These are phyloP conservation scores for Hyphopichia khmerensis DNA, from an alignment of 1,139 yeast species.

Conservation along the genomic window DNA sequence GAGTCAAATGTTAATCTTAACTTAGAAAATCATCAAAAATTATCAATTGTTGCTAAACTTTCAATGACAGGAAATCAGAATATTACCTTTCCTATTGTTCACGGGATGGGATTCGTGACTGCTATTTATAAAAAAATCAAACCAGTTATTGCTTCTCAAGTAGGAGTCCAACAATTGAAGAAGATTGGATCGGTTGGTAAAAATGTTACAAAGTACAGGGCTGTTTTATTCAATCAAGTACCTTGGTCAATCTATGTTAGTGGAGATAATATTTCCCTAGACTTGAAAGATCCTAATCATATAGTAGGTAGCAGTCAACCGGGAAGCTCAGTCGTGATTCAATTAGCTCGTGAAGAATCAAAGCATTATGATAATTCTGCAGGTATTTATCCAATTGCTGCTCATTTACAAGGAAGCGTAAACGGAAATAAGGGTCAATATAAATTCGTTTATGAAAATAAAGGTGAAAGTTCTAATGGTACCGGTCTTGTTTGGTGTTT, in stretches of 20 bases:
- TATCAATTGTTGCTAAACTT: conserved; percentile 32
- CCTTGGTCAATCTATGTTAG: conserved; percentile 40
- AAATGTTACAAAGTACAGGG: conserved; percentile 27
- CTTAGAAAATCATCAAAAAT: conserved; percentile 30
- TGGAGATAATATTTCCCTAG: conserved; percentile 40
- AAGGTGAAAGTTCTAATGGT: conserved; percentile 30
- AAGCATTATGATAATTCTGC: conserved; percentile 54
- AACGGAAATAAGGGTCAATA: conserved; percentile 28
- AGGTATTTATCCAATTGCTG: conserved; percentile 27
- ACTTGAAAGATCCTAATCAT: conserved; percentile 51
- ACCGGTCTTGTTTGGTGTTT: conserved; percentile 49
- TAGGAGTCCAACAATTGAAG: conserved; percentile 56
- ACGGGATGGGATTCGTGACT: conserved; percentile 73
- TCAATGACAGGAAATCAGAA: conserved; percentile 12
- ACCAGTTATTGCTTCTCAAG: conserved; percentile 59
- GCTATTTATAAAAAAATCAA: conserved; percentile 56
- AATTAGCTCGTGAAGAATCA: conserved; percentile 46
- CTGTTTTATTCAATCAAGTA: conserved; percentile 39
- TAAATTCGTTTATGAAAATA: conserved; percentile 25
- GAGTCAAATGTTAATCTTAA: conserved; percentile 18
- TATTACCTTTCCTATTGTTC: conserved; percentile 36
- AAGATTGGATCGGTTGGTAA: conserved; percentile 16
- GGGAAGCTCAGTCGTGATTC: conserved; percentile 35
- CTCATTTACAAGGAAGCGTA: conserved; percentile 24
- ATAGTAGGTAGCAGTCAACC: conserved; percentile 38